Conservation (phyloP, 2,329 filamentous ascomycete genomes). For the Botrytis elliptica region DNA sequence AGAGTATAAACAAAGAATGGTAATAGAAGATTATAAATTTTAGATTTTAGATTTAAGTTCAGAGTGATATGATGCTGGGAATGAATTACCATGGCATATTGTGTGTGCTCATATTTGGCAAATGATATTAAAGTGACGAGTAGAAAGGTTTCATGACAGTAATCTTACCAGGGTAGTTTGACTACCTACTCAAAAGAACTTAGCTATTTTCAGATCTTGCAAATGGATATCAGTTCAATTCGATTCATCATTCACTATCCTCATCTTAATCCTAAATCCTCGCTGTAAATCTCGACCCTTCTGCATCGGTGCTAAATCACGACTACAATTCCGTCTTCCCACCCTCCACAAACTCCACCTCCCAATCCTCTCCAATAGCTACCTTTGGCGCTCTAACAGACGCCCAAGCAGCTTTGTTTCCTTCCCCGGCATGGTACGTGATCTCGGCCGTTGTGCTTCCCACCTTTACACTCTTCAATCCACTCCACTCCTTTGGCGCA, state of each 20-base stretch:
- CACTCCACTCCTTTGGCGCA: slow-evolving; percentile 70
- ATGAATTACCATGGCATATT: not conserved
- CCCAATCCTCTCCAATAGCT: slow-evolving; percentile 63
- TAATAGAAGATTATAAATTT: not conserved
- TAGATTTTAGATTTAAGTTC: not conserved
- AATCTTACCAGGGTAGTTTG: not conserved
- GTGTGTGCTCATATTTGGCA: not conserved
- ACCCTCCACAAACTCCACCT: slow-evolving; percentile 34
- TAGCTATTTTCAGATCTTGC: not conserved
- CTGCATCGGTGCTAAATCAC: not conserved
- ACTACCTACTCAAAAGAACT: not conserved
- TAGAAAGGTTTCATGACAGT: not conserved
- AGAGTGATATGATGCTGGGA: not conserved
- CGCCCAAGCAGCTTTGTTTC: slow-evolving; percentile 59
- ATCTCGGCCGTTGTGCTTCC: slow-evolving; percentile 58
- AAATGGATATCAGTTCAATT: not conserved
- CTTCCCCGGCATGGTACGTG: slow-evolving; percentile 54
- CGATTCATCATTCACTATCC: not conserved
- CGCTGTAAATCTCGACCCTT: not conserved
- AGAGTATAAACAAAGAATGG: not conserved
- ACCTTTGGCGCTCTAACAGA: slow-evolving; percentile 63
- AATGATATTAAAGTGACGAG: not conserved
- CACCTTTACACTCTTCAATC: slow-evolving; percentile 58
- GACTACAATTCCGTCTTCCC: slow-evolving; percentile 11
- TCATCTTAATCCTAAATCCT: not conserved